Percentiles rank a stretch among this genome's conserved stretches.
Conservation (phyloP, 1,139 yeast genomes). For the Saccharomyces hybrid region DNA sequence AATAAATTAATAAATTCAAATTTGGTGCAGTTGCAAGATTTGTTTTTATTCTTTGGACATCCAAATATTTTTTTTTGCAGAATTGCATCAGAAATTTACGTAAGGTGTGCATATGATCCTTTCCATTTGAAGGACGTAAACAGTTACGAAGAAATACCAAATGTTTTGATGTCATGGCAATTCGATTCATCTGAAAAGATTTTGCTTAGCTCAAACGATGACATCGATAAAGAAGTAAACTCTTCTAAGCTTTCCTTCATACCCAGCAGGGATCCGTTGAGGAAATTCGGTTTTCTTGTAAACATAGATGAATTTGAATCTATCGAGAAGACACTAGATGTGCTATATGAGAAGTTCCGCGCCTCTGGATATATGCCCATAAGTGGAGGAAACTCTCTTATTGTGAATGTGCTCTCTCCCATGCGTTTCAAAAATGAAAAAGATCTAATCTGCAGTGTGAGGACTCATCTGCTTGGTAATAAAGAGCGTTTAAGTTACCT, state of each 20-base stretch:
- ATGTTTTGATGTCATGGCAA: constrained; percentile 73
- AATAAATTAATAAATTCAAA: constrained; percentile 89
- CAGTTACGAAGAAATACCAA: constrained; percentile 43
- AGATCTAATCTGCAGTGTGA: constrained; percentile 52
- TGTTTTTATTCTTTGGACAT: constrained; percentile 78
- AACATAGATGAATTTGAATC: not conserved
- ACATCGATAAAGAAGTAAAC: constrained; percentile 44
- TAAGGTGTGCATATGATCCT: constrained; percentile 91
- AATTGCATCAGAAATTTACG: constrained; percentile 92
- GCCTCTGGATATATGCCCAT: not conserved
- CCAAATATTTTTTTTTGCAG: constrained; percentile 79
- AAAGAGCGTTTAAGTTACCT: constrained; percentile 60
- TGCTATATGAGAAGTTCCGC: not conserved
- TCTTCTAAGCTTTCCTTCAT: constrained; percentile 83
- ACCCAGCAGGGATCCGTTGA: not conserved
- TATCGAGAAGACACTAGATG: not conserved
- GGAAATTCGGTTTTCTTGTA: not conserved
- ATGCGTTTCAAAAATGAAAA: constrained; percentile 66
- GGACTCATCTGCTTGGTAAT: constrained; percentile 56
- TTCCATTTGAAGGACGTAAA: constrained; percentile 69
- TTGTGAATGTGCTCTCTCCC: constrained; percentile 46
- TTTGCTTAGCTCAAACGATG: constrained; percentile 48
- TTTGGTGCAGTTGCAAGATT: constrained; percentile 87
- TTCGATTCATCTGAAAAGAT: constrained; percentile 74
- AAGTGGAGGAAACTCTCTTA: not conserved